A percentile compares a stretch with the other conserved stretches of the same genome.
These are phyloP conservation scores for Byssoonygena ceratinophila DNA, from an alignment of 2,329 filamentous ascomycete genomes.

Conservation along the genomic window DNA sequence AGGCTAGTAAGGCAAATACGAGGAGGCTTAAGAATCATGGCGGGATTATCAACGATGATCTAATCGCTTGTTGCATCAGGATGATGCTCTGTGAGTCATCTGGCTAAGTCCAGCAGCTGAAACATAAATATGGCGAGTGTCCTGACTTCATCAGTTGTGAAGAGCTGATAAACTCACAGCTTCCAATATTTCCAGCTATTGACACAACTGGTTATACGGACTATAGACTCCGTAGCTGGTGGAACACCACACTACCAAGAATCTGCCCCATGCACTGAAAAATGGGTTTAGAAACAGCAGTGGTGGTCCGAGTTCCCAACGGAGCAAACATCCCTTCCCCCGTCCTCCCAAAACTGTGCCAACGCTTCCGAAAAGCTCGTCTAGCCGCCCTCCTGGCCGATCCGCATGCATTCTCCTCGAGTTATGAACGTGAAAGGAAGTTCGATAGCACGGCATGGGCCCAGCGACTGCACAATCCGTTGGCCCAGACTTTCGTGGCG, in stretches of 20 bases:
- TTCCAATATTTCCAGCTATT: no score
- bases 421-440: constrained; percentile 23
- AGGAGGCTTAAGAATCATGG: background rate
- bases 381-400: constrained; percentile 23
- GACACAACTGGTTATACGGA: no score
- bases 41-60: background rate
- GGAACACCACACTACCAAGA: no score
- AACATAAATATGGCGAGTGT: background rate
- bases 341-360: constrained; percentile 7
- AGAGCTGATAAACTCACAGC: no score
- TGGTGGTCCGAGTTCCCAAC: constrained; percentile 12
- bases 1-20: background rate
- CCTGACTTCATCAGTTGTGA: no score
- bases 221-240: no score
- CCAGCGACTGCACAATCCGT: constrained; percentile 22
- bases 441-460: constrained; percentile 22
- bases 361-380: constrained; percentile 21
- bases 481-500: constrained; percentile 23
- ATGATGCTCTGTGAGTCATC: background rate
- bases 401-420: constrained; percentile 24
- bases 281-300: background rate
- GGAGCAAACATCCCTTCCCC: constrained; percentile 4
- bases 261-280: background rate
- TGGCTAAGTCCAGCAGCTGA: background rate
- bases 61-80: background rate